phyloP scores from a whole-genome alignment of 305 asterid species.

The Vinca major region DNA sequence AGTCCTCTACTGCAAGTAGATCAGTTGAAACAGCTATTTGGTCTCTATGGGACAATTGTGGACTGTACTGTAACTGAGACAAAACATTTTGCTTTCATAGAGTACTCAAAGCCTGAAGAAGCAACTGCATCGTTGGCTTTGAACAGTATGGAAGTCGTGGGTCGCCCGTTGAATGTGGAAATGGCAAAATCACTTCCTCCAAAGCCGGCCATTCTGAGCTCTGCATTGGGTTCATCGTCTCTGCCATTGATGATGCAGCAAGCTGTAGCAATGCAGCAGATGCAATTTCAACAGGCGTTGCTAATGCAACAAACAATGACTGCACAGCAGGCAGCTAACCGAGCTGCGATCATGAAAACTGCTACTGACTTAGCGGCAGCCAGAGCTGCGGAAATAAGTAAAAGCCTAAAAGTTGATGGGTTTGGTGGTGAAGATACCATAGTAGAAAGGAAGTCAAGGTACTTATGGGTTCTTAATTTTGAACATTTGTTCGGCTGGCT shows the following conservation, averaged over 20 bases:
- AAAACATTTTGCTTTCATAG: constrained; percentile 82
- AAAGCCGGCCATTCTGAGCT: constrained; percentile 36
- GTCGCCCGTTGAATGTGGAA: constrained; percentile 94
- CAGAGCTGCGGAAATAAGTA: constrained; percentile 96
- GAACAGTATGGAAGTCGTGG: constrained; percentile 92
- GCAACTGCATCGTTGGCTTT: constrained; percentile 79
- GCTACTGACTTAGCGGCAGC: constrained; percentile 96
- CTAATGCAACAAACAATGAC: constrained; percentile 84
- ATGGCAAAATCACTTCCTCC: constrained; percentile 96
- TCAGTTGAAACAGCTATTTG: constrained; percentile 93
- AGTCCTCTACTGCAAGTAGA: constrained; percentile 79
- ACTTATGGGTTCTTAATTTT: constrained; percentile 11
- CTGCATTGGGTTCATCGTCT: constrained; percentile 41
- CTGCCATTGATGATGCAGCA: constrained; percentile 87
- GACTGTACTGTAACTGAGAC: constrained; percentile 83
- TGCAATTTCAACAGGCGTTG: constrained; percentile 97
- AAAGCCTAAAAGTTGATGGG: constrained; percentile 78
- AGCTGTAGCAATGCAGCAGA: constrained; percentile 96
- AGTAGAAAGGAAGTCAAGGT: constrained; percentile 59
- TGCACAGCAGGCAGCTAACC: constrained; percentile 89
- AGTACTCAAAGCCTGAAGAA: constrained; percentile 83
- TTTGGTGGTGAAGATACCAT: constrained; percentile 43
- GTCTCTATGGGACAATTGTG: constrained; percentile 65
- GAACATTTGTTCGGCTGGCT: neutral
- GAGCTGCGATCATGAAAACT: constrained; percentile 92